Conservation (phyloP, 306 rosid genomes). For the Nissolia schottii region DNA sequence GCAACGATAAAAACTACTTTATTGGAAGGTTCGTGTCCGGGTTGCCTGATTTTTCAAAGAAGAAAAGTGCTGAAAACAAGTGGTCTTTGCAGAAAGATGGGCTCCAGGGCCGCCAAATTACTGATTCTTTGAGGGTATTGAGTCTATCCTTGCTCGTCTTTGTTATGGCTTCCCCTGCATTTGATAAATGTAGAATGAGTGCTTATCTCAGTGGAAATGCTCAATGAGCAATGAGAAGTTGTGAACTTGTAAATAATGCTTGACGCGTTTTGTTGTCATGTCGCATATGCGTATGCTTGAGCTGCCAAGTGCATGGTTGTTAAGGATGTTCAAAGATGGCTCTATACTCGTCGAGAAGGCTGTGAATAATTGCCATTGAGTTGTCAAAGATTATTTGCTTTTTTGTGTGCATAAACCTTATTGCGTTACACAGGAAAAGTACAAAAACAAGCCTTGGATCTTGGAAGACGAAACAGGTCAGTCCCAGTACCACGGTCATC, state of each 20-base stretch:
- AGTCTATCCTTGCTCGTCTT: background rate
- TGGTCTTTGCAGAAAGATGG: slow-evolving; percentile 88
- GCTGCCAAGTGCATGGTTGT: background rate
- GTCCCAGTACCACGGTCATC: slow-evolving; percentile 83
- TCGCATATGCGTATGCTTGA: background rate
- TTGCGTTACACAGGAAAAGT: slow-evolving; percentile 62
- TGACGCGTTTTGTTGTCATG: background rate
- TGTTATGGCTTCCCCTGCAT: background rate
- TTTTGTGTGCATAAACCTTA: slow-evolving; percentile 6
- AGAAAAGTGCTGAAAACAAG: slow-evolving; percentile 80
- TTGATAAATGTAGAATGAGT: background rate
- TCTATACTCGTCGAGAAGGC: slow-evolving; percentile 1
- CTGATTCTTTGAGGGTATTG: slow-evolving; percentile 74
- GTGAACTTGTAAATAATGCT: background rate
- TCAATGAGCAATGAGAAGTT: background rate
- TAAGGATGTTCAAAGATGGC: background rate
- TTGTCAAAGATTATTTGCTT: background rate
- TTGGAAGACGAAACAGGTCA: slow-evolving; percentile 98
- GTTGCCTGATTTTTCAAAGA: slow-evolving; percentile 85
- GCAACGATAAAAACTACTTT: slow-evolving; percentile 65
- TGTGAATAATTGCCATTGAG: background rate
- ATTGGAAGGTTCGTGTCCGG: slow-evolving; percentile 82
- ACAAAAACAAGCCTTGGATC: slow-evolving; percentile 92
- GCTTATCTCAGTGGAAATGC: background rate
- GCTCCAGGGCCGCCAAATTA: slow-evolving; percentile 70